These are phyloP conservation scores for Ceratocystis papillata DNA, from an alignment of 2,329 filamentous ascomycete species.

Conservation along the genomic window DNA sequence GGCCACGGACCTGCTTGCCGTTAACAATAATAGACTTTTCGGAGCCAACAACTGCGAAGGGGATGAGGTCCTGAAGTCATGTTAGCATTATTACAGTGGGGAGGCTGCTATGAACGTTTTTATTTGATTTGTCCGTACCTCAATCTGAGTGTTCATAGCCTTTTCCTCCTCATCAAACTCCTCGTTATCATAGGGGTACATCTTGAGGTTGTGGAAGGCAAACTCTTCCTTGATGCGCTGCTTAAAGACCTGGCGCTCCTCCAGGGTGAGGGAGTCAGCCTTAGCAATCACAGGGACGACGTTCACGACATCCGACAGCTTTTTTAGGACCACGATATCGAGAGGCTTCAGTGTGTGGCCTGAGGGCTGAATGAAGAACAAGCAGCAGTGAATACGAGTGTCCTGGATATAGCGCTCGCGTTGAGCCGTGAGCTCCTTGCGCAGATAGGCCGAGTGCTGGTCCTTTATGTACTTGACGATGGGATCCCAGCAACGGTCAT, in stretches of 20 bases:
- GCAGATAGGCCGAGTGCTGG: constrained; percentile 96
- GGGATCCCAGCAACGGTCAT: constrained; percentile 99
- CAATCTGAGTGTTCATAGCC: constrained; percentile 86
- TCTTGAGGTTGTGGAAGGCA: constrained; percentile 98
- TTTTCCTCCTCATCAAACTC: constrained; percentile 97
- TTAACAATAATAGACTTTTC: constrained; percentile 97
- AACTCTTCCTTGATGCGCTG: constrained; percentile 99
- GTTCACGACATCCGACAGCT: constrained; percentile 97
- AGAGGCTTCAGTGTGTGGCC: constrained; percentile 98
- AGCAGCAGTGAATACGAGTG: constrained; percentile 96
- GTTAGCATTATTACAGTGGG: constrained; percentile 31
- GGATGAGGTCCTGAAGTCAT: constrained; percentile 66
- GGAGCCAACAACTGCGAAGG: constrained; percentile 94
- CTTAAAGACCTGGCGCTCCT: constrained; percentile 95
- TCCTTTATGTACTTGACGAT: constrained; percentile 99
- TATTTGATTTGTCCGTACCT: constrained; percentile 48
- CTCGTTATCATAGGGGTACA: constrained; percentile 99
- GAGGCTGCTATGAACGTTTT: not conserved
- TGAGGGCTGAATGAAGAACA: constrained; percentile 99
- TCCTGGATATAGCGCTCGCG: constrained; percentile 99
- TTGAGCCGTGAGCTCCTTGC: constrained; percentile 98
- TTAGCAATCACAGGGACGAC: constrained; percentile 98
- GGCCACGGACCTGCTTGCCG: constrained; percentile 91
- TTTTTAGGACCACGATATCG: constrained; percentile 98
- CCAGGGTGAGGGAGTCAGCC: constrained; percentile 87